phyloP scores from a whole-genome alignment of 73 alveolate species.

The Tetrahymena thermophila region DNA sequence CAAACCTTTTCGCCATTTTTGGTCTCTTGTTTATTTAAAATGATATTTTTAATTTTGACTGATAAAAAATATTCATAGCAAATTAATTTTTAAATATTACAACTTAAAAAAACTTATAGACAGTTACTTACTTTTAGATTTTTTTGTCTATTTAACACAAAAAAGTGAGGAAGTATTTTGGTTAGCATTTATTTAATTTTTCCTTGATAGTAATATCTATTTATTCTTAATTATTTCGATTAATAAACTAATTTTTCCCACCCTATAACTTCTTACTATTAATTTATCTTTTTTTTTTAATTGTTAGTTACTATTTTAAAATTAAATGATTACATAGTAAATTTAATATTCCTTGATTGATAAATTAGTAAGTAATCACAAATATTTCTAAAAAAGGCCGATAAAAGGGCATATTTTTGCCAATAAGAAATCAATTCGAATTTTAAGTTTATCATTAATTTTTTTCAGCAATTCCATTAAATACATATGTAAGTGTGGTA shows the following conservation, averaged over 20 bases:
- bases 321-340: neutral
- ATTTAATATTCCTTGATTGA: neutral
- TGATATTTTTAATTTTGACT: no score
- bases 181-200: neutral
- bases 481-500: no score
- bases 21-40: no score
- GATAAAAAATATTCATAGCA: neutral
- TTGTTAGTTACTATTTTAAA: neutral
- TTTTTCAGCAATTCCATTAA: no score
- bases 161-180: neutral
- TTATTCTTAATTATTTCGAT: no score
- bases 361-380: neutral
- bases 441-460: neutral
- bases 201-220: neutral
- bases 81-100: neutral
- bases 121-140: neutral
- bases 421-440: neutral
- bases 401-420: neutral
- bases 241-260: neutral
- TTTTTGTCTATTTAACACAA: neutral
- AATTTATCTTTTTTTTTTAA: no score
- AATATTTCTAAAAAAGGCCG: neutral
- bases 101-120: neutral
- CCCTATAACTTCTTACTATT: neutral
- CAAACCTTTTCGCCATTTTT: no score